phyloP scores from a whole-genome alignment of 2,329 filamentous ascomycete species.

The Pseudogymnoascus sp. region DNA sequence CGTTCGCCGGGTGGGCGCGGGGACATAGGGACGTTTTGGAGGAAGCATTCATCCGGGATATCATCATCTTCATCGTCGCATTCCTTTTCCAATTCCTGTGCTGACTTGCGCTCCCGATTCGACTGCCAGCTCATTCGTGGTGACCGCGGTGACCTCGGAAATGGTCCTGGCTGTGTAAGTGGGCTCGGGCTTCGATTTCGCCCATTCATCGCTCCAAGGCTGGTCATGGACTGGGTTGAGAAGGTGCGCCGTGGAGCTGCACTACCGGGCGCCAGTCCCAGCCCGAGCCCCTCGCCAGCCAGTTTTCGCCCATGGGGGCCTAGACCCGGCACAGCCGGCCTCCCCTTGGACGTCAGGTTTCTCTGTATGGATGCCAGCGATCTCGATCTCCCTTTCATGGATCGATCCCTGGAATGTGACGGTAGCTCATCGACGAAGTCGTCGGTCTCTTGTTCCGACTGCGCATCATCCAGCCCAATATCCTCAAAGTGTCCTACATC shows the following conservation, averaged over 20 bases:
- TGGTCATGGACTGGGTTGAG: slow-evolving; percentile 1
- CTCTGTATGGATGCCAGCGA: slow-evolving; percentile 16
- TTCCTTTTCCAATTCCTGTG: slow-evolving; percentile 64
- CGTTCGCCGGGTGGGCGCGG: slow-evolving; percentile 55
- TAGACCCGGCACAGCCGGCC: slow-evolving; percentile 19
- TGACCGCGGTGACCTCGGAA: slow-evolving; percentile 20
- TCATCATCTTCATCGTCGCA: slow-evolving; percentile 71
- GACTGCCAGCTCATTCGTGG: slow-evolving; percentile 66
- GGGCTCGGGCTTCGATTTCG: slow-evolving; percentile 26
- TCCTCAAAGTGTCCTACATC: slow-evolving; percentile 87
- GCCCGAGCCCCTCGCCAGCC: slow-evolving; percentile 17
- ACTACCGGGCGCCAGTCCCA: slow-evolving; percentile 22
- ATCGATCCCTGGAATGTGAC: not conserved
- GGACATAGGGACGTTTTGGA: slow-evolving; percentile 77
- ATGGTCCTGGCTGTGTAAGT: slow-evolving; percentile 13
- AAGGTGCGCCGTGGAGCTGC: not conserved
- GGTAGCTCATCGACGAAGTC: slow-evolving; percentile 17
- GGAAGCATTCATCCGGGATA: slow-evolving; percentile 67
- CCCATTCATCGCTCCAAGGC: slow-evolving; percentile 13
- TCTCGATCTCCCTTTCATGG: not conserved
- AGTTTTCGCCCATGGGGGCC: slow-evolving; percentile 21
- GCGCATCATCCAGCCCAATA: slow-evolving; percentile 67
- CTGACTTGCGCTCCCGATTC: slow-evolving; percentile 54
- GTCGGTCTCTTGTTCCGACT: slow-evolving; percentile 22
- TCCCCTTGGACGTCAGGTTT: slow-evolving; percentile 23